These are phyloP conservation scores for Rubus parviflorus DNA, from an alignment of 306 rosid genomes.

Conservation along the genomic window DNA sequence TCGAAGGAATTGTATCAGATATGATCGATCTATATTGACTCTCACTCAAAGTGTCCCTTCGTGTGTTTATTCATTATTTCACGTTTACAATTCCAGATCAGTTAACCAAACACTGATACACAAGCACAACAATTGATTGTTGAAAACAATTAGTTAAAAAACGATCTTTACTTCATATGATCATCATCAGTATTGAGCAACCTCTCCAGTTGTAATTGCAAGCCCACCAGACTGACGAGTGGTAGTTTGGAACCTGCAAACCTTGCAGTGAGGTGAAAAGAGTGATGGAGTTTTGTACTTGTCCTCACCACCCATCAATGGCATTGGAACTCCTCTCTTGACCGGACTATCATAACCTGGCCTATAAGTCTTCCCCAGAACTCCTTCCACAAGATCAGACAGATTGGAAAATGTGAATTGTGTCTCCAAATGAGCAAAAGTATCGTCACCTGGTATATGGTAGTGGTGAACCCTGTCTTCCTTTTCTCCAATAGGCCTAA, in stretches of 20 bases:
- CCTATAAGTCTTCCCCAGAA: constrained; percentile 68
- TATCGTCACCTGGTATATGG: constrained; percentile 53
- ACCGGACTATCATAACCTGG: constrained; percentile 62
- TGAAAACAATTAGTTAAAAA: not conserved
- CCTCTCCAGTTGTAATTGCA: constrained; percentile 29
- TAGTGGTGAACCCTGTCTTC: constrained; percentile 69
- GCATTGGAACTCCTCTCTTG: constrained; percentile 69
- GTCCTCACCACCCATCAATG: constrained; percentile 77
- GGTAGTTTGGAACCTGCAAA: constrained; percentile 49
- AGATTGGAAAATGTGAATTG: constrained; percentile 51
- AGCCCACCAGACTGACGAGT: constrained; percentile 27
- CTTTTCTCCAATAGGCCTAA: constrained; percentile 53
- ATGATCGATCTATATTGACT: too few species aligned
- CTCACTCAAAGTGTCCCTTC: not conserved
- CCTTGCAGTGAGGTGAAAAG: constrained; percentile 49
- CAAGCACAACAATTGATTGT: not conserved
- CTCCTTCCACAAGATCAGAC: constrained; percentile 54
- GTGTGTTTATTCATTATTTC: not conserved
- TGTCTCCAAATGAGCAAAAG: constrained; percentile 68
- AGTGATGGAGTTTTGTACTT: constrained; percentile 56
- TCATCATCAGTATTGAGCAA: constrained; percentile 27
- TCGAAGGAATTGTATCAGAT: too few species aligned
- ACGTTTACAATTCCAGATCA: not conserved
- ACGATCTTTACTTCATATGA: not conserved
- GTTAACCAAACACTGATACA: not conserved